Conservation (phyloP, 2,329 filamentous ascomycete genomes). For the Epichloe gansuensis region DNA sequence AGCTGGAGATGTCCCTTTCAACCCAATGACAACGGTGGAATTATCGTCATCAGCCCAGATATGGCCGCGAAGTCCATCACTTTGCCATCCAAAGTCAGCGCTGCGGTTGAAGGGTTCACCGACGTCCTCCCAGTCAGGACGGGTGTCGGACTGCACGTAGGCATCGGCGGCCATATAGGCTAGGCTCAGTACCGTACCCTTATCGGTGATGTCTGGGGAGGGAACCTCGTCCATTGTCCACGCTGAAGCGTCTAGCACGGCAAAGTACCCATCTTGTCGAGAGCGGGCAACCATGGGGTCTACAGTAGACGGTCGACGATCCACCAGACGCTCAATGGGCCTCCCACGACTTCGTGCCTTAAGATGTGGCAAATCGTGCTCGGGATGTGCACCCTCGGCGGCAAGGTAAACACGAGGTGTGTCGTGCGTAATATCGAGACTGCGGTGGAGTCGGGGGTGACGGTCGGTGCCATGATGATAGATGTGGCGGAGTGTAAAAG, state of each 20-base stretch:
- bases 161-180: slow-evolving; percentile 84
- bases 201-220: slow-evolving; percentile 74
- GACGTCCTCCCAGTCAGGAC: slow-evolving; percentile 74
- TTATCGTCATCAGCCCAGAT: slow-evolving; percentile 82
- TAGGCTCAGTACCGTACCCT: slow-evolving; percentile 68
- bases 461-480: slow-evolving; percentile 80
- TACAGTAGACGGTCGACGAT: slow-evolving; percentile 63
- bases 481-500: slow-evolving; percentile 69
- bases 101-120: slow-evolving; percentile 71
- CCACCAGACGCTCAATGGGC: slow-evolving; percentile 67
- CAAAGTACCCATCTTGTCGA: slow-evolving; percentile 52
- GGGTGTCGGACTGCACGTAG: slow-evolving; percentile 61
- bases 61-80: slow-evolving; percentile 79
- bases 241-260: slow-evolving; percentile 55
- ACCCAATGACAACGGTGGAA: slow-evolving; percentile 74
- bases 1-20: slow-evolving; percentile 84
- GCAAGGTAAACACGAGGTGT: slow-evolving; percentile 43
- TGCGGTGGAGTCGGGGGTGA: slow-evolving; percentile 65
- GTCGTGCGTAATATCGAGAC: slow-evolving; percentile 53
- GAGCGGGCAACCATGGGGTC: slow-evolving; percentile 67
- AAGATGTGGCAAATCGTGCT: slow-evolving; percentile 39
- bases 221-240: slow-evolving; percentile 74
- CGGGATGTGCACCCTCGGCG: slow-evolving; percentile 42
- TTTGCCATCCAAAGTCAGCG: slow-evolving; percentile 83
- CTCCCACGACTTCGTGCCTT: slow-evolving; percentile 50